Conservation (phyloP, 768 basidiomycete species). For the Auriscalpium microsporum region DNA sequence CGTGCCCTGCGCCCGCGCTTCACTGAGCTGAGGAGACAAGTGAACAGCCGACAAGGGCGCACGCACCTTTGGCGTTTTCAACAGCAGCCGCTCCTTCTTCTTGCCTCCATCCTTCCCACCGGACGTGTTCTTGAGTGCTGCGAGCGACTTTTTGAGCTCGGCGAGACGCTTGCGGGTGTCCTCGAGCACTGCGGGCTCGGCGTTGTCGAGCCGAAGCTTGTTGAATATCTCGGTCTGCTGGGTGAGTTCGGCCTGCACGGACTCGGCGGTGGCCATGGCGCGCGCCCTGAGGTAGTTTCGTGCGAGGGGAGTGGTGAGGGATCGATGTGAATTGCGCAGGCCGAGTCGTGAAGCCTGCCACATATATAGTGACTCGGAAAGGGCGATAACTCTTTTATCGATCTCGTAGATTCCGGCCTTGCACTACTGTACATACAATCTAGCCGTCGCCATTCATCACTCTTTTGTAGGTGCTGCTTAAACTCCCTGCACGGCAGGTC, state of each 20-base stretch:
- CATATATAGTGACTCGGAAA: too few species aligned
- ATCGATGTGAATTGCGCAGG: slow-evolving; percentile 6
- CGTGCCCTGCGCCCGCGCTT: slow-evolving; percentile 56
- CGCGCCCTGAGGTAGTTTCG: slow-evolving; percentile 2
- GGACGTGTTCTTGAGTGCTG: slow-evolving; percentile 29
- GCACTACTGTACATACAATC: too few species aligned
- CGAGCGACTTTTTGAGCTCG: slow-evolving; percentile 55
- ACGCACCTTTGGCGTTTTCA: slow-evolving; percentile 92
- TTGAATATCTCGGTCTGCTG: slow-evolving; percentile 51
- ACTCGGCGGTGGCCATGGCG: slow-evolving; percentile 33
- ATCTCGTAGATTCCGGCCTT: too few species aligned
- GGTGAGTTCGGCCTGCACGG: slow-evolving; percentile 47
- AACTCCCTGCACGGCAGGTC: too few species aligned
- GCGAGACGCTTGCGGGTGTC: slow-evolving; percentile 62
- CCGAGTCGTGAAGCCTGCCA: too few species aligned
- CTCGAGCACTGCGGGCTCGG: slow-evolving; percentile 42
- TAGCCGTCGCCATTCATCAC: too few species aligned
- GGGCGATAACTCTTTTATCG: too few species aligned
- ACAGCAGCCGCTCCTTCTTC: slow-evolving; percentile 61
- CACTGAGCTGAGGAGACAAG: slow-evolving; percentile 12
- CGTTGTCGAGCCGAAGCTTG: slow-evolving; percentile 49
- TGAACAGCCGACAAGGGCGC: not conserved
- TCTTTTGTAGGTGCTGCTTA: too few species aligned
- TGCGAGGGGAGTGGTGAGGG: not conserved
- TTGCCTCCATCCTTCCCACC: slow-evolving; percentile 36